Evolutionary conservation across 495 filamentous ascomycete species (phyloP), one percentile per base, ranked within the genome.

Genomic region (Alectoria sarmentosa): DNA sequence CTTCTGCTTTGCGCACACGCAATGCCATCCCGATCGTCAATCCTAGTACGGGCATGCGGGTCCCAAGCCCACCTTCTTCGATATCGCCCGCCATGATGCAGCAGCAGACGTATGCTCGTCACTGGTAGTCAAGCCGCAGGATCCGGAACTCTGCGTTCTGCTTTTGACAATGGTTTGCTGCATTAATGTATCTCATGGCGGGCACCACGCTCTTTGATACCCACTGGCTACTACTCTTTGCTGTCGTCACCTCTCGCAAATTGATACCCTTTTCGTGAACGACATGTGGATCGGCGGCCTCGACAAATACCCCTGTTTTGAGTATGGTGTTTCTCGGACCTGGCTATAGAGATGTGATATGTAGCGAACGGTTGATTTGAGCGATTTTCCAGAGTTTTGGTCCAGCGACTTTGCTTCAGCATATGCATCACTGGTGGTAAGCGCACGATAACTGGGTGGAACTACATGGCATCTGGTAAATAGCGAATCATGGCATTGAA

Each of bases 1-100:
- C 91, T 48, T 76, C 90, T 60, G 88, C 92, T 62, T 88, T 89
- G 64, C 90, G 95, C 74, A 86, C 88, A 68, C 90, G 93, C 69
- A 98, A 96, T 73, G 91, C 94, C 69, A 99, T 99, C 69, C 95
- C 94, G 23, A 99, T 99, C 74, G 88, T 99, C 77, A 96, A 99
- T 82, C 94, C 94, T 41, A 88, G 81, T 66, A 98, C 95, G 39
- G 91, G 94, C 66, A 84, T 93, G 76, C 85, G 84, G 67, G 82
- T 96, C 76, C 84, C 92, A 41, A 96, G 92, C 79, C 95, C 94
- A 68, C 93, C 94, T 4, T 88, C 84, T 58, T 96, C 91, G 64
- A 88, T 96, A 70, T 94, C 91, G 59, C 91, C 92, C 62, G 86
- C 80, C 73, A 83, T 91, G 79, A 88, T 93, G 88, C 89, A 92